Conservation (phyloP, 1,284 basidiomycete species). For the Taiwanofungus camphoratus region DNA sequence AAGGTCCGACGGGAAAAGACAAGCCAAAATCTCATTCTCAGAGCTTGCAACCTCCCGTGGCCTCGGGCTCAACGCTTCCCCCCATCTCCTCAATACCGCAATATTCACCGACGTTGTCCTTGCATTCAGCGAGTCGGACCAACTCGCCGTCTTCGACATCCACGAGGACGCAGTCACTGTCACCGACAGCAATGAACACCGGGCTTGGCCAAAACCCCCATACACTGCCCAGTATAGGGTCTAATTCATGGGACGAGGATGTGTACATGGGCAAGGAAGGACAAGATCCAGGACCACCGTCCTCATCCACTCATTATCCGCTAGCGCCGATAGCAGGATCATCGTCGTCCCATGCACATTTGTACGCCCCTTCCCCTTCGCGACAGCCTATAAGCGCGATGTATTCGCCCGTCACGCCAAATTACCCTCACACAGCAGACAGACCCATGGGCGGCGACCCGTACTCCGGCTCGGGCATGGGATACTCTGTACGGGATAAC, state of each 20-base stretch:
- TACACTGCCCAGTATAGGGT: constrained; percentile 44
- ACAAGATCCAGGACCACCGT: constrained; percentile 34
- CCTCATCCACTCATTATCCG: constrained; percentile 35
- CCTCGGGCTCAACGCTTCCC: constrained; percentile 12
- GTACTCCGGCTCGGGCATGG: constrained; percentile 19
- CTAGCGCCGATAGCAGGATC: constrained; percentile 36
- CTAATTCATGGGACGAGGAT: constrained; percentile 50
- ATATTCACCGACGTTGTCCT: constrained; percentile 10
- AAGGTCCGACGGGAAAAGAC: constrained; percentile 80
- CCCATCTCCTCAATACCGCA: constrained; percentile 12
- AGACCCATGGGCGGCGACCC: constrained; percentile 32
- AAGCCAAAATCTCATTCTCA: constrained; percentile 44
- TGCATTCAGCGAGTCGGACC: constrained; percentile 20
- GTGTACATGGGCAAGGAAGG: constrained; percentile 50
- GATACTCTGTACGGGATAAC: constrained; percentile 37
- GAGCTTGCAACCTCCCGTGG: constrained; percentile 24
- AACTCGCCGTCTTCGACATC: constrained; percentile 32
- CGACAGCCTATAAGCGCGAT: constrained; percentile 33
- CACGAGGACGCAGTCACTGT: constrained; percentile 30
- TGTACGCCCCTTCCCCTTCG: constrained; percentile 31
- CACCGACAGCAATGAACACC: constrained; percentile 28
- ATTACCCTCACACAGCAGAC: constrained; percentile 37
- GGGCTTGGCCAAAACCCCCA: constrained; percentile 29
- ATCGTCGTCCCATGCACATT: constrained; percentile 28
- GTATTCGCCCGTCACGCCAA: constrained; percentile 30